Evolutionary conservation across 1,284 basidiomycete genomes (phyloP).

Genomic region (Ganoderma multipileum): DNA sequence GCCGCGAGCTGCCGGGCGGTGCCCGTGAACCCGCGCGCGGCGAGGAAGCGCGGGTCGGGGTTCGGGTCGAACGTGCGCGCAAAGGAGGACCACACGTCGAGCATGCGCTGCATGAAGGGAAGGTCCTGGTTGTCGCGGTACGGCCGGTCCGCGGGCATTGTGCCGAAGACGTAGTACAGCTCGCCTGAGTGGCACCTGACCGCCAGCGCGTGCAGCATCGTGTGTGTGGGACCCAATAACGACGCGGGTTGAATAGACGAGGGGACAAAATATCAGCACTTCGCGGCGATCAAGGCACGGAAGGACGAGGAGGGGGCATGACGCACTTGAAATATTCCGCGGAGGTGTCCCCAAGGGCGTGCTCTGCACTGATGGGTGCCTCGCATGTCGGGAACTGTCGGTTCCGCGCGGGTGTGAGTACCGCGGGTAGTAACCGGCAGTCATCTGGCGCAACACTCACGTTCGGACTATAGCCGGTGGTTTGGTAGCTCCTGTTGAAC

Average conservation of each 20-base stretch:
- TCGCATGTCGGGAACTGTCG: constrained; percentile 42
- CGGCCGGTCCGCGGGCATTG: constrained; percentile 40
- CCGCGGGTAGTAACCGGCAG: too few species aligned
- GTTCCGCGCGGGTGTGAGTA: not conserved
- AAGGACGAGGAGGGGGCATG: not conserved
- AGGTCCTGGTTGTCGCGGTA: constrained; percentile 48
- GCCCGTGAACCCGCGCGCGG: constrained; percentile 40
- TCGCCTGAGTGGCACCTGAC: constrained; percentile 49
- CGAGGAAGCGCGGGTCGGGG: constrained; percentile 44
- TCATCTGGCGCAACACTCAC: constrained; percentile 11
- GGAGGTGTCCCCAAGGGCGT: constrained; percentile 45
- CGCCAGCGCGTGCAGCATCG: not conserved
- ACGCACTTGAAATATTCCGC: constrained; percentile 43
- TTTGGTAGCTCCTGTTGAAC: constrained; percentile 47
- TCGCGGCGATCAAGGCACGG: not conserved
- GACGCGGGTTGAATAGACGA: not conserved
- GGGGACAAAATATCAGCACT: not conserved
- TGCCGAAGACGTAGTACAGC: constrained; percentile 47
- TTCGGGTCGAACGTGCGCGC: constrained; percentile 50
- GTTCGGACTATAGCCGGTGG: constrained; percentile 45
- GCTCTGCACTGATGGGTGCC: constrained; percentile 40
- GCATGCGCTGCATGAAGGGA: constrained; percentile 43
- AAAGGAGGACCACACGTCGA: constrained; percentile 49
- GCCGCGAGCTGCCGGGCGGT: constrained; percentile 31
- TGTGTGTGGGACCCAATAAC: not conserved